phyloP scores from a whole-genome alignment of 192 early-diverging fungal genomes.

The Chytriomyces sp. region DNA sequence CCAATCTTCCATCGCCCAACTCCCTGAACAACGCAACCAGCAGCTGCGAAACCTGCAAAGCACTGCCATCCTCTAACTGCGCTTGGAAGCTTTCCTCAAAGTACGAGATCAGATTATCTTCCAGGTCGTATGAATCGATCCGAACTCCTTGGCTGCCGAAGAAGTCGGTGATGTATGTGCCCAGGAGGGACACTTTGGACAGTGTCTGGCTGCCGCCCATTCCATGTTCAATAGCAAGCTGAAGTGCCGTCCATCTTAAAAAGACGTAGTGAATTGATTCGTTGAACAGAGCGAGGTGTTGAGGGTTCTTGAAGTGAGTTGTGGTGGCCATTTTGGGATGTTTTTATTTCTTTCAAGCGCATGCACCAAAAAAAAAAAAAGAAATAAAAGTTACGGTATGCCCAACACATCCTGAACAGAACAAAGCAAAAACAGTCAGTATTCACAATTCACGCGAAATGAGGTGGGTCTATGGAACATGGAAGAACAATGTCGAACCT shows the following conservation, averaged over 20 bases:
- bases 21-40: constrained; percentile 77
- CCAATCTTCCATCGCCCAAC: constrained; percentile 59
- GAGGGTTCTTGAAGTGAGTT: constrained; percentile 1
- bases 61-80: constrained; percentile 78
- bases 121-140: constrained; percentile 51
- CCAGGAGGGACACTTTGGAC: constrained; percentile 32
- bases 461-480: too few relatives aligned
- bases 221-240: constrained; percentile 54
- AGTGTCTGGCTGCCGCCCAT: constrained; percentile 44
- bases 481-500: too few relatives aligned
- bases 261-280: constrained; percentile 47
- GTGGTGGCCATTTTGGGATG: background rate
- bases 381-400: background rate
- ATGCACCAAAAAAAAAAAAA: background rate
- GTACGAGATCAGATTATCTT: constrained; percentile 51
- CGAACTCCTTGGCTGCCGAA: constrained; percentile 45
- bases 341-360: background rate
- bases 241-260: constrained; percentile 56
- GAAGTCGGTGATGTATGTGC: constrained; percentile 44
- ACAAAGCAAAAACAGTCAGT: too few relatives aligned
- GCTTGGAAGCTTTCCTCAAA: constrained; percentile 57
- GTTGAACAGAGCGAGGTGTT: constrained; percentile 41
- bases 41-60: constrained; percentile 79
- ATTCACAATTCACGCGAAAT: too few relatives aligned
- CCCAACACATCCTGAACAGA: background rate